Base-by-base conservation (phyloP, 2,329 filamentous ascomycete species). In the Fusarium equiseti region DNA sequence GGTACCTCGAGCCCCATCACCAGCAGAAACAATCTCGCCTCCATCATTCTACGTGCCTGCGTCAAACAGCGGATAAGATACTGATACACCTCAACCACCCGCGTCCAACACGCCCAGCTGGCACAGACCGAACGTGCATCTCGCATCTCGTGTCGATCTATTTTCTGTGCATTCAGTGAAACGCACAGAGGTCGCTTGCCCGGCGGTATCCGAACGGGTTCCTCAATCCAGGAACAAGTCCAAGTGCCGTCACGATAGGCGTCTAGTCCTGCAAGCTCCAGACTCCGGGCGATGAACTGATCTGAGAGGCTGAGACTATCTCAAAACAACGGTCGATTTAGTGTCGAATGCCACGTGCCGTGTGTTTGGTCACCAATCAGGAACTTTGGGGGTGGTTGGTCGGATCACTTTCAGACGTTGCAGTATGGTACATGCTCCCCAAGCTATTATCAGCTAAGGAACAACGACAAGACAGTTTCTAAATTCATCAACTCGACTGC, bases 321-420 rank as follows among this genome's bases (percentile, higher is more conserved):
- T 65, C 70, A 67, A 74, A 75, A 73, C 70, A 68, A 63, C 68
- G 56, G 64, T 63, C 60, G 61, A 68, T 65, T 66, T 72, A 66
- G 63, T 62, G 72, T 72, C 63, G 54, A 46, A 54, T 67, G 65
- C 73, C 72, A 75, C 73, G 73, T 76, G 73, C 72, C 27, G 66
- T 16, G 67, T 59, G 45, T 54, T 55, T 66, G 49, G n/a, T 45
- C 57, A 63, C 72, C 70, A 75, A 75, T 75, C 65, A 68, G 70
- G 18, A 50, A 43, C 46, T 52, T 58, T 31, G 44, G 58, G 46
- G 16, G 8, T 43, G 59, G 54, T 31, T 18, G 46, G 46, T 56
- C 43, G 57, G 46, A 48, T 66, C 56, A 52, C 52, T 31, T 49
- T 29, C 26, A 22, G 52, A 20, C 38, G 49, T 52, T 24, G 15